Conservation (phyloP, 2,329 filamentous ascomycete species). For the Amauroascus niger region DNA sequence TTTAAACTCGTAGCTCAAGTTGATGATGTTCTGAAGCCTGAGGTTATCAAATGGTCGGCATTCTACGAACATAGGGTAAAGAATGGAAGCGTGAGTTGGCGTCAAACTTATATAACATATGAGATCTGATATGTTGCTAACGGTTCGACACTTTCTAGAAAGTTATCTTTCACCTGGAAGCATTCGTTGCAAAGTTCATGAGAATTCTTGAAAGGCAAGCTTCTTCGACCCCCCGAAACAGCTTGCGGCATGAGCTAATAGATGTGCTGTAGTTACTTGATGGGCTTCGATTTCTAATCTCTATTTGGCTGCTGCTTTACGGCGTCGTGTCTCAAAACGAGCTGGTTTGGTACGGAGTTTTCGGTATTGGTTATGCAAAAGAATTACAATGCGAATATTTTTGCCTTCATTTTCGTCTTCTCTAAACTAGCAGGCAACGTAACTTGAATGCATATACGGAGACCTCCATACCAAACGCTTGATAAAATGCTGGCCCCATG, state of each 20-base stretch:
- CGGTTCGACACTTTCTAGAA: constrained; percentile 44
- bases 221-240: background rate
- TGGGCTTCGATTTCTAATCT: constrained; percentile 18
- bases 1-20: constrained; percentile 84
- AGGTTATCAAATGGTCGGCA: constrained; percentile 90
- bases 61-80: constrained; percentile 96
- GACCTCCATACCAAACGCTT: too few relatives aligned
- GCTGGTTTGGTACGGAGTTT: too few relatives aligned
- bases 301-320: background rate
- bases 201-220: constrained; percentile 79
- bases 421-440: background rate
- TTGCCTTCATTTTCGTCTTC: too few relatives aligned
- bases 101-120: background rate
- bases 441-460: background rate
- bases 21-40: constrained; percentile 79
- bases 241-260: background rate
- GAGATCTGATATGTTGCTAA: background rate
- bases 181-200: constrained; percentile 99
- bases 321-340: background rate
- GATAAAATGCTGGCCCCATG: too few relatives aligned
- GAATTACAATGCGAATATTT: background rate
- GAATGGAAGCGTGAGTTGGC: constrained; percentile 54
- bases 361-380: background rate
- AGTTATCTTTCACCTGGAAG: constrained; percentile 95
- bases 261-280: constrained; percentile 17